Evolutionary conservation across 2,329 filamentous ascomycete species (phyloP).

Genomic region (Nigrograna mackinnonii): DNA sequence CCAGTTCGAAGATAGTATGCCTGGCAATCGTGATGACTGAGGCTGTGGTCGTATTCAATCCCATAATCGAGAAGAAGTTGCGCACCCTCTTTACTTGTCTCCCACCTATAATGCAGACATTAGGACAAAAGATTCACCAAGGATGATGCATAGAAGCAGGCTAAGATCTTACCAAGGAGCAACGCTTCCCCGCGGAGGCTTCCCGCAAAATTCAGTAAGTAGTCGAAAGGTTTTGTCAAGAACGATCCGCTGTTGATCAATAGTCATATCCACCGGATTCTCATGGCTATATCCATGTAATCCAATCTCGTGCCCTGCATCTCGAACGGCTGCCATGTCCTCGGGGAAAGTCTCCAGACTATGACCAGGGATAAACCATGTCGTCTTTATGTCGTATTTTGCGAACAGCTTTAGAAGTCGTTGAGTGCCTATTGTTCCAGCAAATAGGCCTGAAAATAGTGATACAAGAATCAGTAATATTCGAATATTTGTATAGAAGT

Average conservation of each 20-base stretch:
- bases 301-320: slow-evolving; percentile 66
- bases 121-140: slow-evolving; percentile 44
- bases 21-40: slow-evolving; percentile 67
- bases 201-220: slow-evolving; percentile 69
- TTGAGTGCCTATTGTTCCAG: slow-evolving; percentile 69
- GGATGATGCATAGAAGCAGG: background rate
- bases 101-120: slow-evolving; percentile 58
- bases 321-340: slow-evolving; percentile 60
- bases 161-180: slow-evolving; percentile 65
- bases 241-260: slow-evolving; percentile 75
- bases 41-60: slow-evolving; percentile 70
- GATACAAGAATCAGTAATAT: no score
- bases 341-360: slow-evolving; percentile 68
- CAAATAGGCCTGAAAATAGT: no score
- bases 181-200: slow-evolving; percentile 72
- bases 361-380: slow-evolving; percentile 66
- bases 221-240: slow-evolving; percentile 75
- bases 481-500: no score
- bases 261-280: slow-evolving; percentile 69
- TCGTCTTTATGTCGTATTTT: slow-evolving; percentile 72
- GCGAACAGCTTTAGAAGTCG: slow-evolving; percentile 72
- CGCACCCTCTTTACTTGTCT: slow-evolving; percentile 68
- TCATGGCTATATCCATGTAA: slow-evolving; percentile 73
- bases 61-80: slow-evolving; percentile 67
- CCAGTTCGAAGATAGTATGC: slow-evolving; percentile 66